Evolutionary conservation across 2,329 filamentous ascomycete genomes (phyloP), one percentile per base, ranked within the genome.

Genomic region (Talaromyces verruculosus): DNA sequence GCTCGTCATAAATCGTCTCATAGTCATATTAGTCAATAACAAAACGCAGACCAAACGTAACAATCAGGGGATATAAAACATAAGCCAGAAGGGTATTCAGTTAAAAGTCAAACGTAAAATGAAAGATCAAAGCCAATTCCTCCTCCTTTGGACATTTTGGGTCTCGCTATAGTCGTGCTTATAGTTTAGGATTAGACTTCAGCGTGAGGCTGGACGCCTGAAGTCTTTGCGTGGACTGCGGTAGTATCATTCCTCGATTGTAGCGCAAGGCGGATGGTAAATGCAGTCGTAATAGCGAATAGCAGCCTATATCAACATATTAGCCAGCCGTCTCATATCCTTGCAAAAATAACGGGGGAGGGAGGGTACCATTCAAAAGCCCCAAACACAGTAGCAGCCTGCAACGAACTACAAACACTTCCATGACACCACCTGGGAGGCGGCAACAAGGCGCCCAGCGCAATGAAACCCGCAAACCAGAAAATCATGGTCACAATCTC

Each of bases 381-480:
- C 0, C 76, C 81, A 72, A 84, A 83, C 3, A 81, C 80, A 19
- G 78, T 77, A 5, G 80, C 80, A 17, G 82, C 83, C 78, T 90
- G 87, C 8, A 85, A 79, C 11, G 85, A 80, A 53, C 82, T 81
- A 76, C 91, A 93, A 0, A 86, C 80, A 17, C 85, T 83, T 63
- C 85, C 85, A 39, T 60, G 43, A 25, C 66, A 67, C 30, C 7
- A 28, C 7, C 43, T 53, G 19, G 66, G 37, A 37, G 62, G 49
- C 15, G 66, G 66, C 65, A 92, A 78, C 64, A 83, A 83, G 22
- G 88, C 89, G 0, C 90, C 92, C 11, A 93, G 78, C 0, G 92
- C 91, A 70, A 96, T 88, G 72, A 92, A 90, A 6, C 92, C 92
- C 0, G 90, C 89, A 74, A 97, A 95, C 93, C 93, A 97, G 82